These are phyloP conservation scores for Fusarium marasasianum DNA, from an alignment of 2,329 filamentous ascomycete genomes.

Conservation along the genomic window DNA sequence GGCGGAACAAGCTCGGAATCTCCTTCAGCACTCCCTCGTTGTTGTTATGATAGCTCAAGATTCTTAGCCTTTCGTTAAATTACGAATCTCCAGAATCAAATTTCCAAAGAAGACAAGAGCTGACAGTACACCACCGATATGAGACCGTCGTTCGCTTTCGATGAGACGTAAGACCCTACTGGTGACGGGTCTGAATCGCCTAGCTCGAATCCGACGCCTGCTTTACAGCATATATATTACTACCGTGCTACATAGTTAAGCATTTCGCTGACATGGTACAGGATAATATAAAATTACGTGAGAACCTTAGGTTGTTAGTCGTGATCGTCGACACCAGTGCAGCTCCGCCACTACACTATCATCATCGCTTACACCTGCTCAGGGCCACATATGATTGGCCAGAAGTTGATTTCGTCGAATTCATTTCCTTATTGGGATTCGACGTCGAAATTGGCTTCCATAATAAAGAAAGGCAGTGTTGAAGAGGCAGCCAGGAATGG, in stretches of 20 bases:
- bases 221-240: background rate
- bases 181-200: background rate
- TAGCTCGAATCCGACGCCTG: background rate
- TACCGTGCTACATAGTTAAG: background rate
- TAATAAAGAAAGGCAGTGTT: background rate
- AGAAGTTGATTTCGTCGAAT: background rate
- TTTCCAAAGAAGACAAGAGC: background rate
- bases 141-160: background rate
- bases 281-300: background rate
- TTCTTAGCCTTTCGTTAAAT: background rate
- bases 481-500: background rate
- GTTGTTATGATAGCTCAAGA: background rate
- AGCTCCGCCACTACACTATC: background rate
- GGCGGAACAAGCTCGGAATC: background rate
- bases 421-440: background rate
- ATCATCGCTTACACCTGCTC: background rate
- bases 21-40: background rate
- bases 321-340: background rate
- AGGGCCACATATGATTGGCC: background rate
- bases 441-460: background rate
- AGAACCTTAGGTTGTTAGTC: background rate
- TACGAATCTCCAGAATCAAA: background rate
- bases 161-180: background rate
- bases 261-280: background rate
- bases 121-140: background rate